Evolutionary conservation across 192 early-diverging fungal species (phyloP), one percentile per base, ranked within the genome.

Genomic region (Dissophora globulifera): DNA sequence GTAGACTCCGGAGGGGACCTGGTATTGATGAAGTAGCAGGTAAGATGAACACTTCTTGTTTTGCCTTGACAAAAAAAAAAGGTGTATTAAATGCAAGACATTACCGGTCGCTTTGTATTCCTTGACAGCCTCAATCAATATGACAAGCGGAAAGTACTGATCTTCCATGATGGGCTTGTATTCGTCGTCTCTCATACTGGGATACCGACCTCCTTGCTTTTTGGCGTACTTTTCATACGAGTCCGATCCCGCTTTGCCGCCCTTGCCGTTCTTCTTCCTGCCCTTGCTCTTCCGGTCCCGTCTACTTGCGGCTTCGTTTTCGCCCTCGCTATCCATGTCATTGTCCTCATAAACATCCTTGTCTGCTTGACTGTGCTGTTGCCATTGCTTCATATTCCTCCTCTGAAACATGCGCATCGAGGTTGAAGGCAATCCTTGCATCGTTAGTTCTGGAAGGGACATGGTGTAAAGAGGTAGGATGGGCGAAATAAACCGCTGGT

Each of bases 161-260:
- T 76, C 72, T 19, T 76, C 72, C 72, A 76, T 76, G 20, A 76
- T 76, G 38, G 63, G 52, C n/a, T 67, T 76, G 48, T 50, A 62
- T 0, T 61, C 72, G 6, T 54, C 53, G 29, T 65, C 62, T 3
- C 47, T 16, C 27, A 56, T 6, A 7, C 22, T 54, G 1, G 51
- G 30, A 19, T 47, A 26, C 3, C 9, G 10, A 4, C 3, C 10
- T 3, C 31, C 47, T 38, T 25, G 22, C 17, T 65, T 52, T 22
- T 47, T 32, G 16, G 25, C 25, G 22, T 65, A 65, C 15, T 16
- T 22, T 6, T 45, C 52, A 13, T 35, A 55, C 15, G 43, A 1
- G 2, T 43, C 30, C 17, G 59, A 11, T 9, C 15, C 16, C 10
- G 3, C 26, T 68, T 48, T 51, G 19, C n/a, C 45, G 0, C 10